These are phyloP conservation scores for Aspergillus affinis DNA, from an alignment of 495 filamentous ascomycete species.

Conservation along the genomic window DNA sequence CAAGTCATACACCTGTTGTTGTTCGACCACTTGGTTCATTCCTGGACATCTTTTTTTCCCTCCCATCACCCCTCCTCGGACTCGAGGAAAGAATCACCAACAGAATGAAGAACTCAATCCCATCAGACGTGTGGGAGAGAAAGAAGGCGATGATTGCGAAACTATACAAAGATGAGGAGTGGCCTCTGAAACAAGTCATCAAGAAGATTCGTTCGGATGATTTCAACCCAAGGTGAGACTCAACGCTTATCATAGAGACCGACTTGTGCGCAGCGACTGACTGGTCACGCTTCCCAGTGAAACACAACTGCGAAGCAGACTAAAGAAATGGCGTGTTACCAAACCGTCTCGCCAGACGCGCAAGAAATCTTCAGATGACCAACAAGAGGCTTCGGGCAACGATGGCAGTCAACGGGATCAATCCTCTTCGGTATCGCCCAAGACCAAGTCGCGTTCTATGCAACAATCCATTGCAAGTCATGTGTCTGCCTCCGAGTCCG, in stretches of 20 bases:
- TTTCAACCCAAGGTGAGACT: slow-evolving; percentile 47
- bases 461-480: slow-evolving; percentile 7
- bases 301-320: slow-evolving; percentile 46
- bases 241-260: not conserved
- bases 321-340: slow-evolving; percentile 52
- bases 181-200: slow-evolving; percentile 51
- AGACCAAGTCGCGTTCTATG: slow-evolving; percentile 9
- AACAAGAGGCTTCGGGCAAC: slow-evolving; percentile 27
- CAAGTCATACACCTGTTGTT: not conserved
- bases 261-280: not conserved
- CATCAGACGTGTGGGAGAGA: slow-evolving; percentile 50
- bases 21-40: not conserved
- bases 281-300: slow-evolving; percentile 28
- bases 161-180: slow-evolving; percentile 51
- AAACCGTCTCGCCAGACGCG: slow-evolving; percentile 48
- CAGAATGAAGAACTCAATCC: slow-evolving; percentile 48
- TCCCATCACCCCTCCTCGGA: not conserved
- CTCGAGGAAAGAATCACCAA: not conserved
- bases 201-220: slow-evolving; percentile 49
- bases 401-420: slow-evolving; percentile 24
- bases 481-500: slow-evolving; percentile 13
- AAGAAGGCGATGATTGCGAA: slow-evolving; percentile 49
- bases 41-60: not conserved
- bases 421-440: slow-evolving; percentile 19
- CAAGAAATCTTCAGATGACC: slow-evolving; percentile 40